phyloP scores from a whole-genome alignment of 345 rosid species.

The Leavenworthia alabamica region DNA sequence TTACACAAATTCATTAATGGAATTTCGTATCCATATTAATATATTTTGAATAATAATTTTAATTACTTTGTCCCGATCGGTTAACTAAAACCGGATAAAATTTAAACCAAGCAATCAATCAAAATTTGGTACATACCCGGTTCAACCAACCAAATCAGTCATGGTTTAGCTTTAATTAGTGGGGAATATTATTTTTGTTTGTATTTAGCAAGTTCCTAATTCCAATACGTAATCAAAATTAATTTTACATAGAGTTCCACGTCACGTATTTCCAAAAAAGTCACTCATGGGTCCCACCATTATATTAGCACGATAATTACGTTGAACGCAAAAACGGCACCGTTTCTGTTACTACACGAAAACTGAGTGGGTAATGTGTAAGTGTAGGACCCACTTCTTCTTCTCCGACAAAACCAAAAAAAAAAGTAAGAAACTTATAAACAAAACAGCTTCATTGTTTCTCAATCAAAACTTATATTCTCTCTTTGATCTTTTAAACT shows the following conservation, averaged over 20 bases:
- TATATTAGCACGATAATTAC: conserved; percentile 19
- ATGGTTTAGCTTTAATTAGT: neutral
- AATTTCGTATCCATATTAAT: too few species aligned
- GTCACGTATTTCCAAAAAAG: conserved; percentile 8
- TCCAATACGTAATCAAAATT: neutral
- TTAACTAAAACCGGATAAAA: neutral
- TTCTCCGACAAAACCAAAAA: conserved; percentile 12
- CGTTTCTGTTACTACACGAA: conserved; percentile 5
- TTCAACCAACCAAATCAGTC: neutral
- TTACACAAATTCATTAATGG: neutral
- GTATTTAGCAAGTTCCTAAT: neutral
- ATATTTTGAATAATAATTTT: neutral
- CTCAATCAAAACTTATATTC: neutral
- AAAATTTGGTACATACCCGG: neutral
- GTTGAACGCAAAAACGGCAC: conserved; percentile 20
- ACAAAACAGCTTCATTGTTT: too few species aligned
- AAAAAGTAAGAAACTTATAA: too few species aligned
- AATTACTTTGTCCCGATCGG: neutral
- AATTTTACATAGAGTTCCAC: conserved; percentile 1
- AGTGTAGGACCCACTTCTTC: conserved; percentile 25
- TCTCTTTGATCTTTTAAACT: neutral
- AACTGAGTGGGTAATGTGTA: conserved; percentile 35
- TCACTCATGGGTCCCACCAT: conserved; percentile 5
- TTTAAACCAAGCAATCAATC: neutral
- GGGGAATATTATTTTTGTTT: neutral